Base-by-base conservation (phyloP, 331 rosid genomes). In the Cucumis variabilis region DNA sequence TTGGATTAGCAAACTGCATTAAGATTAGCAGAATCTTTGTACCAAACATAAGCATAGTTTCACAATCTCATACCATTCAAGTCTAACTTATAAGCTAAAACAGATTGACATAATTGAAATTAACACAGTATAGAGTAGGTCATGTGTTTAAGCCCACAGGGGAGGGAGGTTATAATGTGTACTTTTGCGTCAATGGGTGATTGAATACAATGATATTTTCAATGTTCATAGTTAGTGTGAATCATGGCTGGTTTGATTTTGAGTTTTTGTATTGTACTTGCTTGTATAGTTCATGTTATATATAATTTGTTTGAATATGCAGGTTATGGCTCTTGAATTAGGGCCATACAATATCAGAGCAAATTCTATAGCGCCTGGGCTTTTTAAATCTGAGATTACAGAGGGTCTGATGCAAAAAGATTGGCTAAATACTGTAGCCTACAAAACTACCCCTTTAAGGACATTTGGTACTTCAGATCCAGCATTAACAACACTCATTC, bases 341-440 rank as follows among this genome's bases (percentile, higher is more conserved):
- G 98, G 99, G n/a, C 89, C 1, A 21, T 68, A 94, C 87, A 94
- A 94, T 58, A 94, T 96, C 66, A 95, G 94, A 91, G 98, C 95
- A 87, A 96, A 95, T 77, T 90, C 96, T 13, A 93, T 96, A 90
- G 89, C 95, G 1, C 98, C 98, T 0, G 98, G 98, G 58, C 89
- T 96, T 33, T 96, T 95, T 90, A 95, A 88, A 90, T 96, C 98
- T 13, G 98, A 94, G 92, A 95, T 96, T 55, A 96, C 98, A 0
- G 91, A 92, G 41, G 83, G 16, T 14, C 92, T 96, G 23, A 78
- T 94, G 92, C 13, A 95, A 48, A 94, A 94, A 87, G 90, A 91
- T 82, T 96, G 98, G 96, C 77, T 95, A 19, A 37, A 82, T 37
- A 91, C 85, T 8, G 97, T 94, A 88, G 93, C 51, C 55, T 92